Conservation (phyloP, 495 filamentous ascomycete genomes). For the Talaromyces liani region DNA sequence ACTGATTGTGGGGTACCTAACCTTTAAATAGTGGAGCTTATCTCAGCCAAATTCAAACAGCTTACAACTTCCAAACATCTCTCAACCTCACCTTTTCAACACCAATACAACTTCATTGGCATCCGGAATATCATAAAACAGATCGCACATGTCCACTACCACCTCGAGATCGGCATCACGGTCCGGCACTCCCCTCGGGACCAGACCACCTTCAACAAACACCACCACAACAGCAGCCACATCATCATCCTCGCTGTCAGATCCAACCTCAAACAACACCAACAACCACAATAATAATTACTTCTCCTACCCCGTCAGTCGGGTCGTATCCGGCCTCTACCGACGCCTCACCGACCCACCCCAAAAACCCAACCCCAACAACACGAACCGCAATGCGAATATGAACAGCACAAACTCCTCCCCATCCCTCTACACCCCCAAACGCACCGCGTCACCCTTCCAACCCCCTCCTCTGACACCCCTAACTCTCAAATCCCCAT, state of each 20-base stretch:
- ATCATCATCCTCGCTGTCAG: slow-evolving; percentile 7
- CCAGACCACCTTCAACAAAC: slow-evolving; percentile 22
- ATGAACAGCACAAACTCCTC: slow-evolving; percentile 20
- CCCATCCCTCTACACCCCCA: slow-evolving; percentile 38
- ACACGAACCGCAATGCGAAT: slow-evolving; percentile 5
- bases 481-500: slow-evolving; percentile 35
- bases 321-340: slow-evolving; percentile 46
- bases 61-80: neutral
- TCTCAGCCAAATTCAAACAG: neutral
- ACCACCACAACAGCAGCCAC: slow-evolving; percentile 21
- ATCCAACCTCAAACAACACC: slow-evolving; percentile 12
- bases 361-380: slow-evolving; percentile 10
- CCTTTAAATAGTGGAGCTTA: neutral
- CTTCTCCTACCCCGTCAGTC: slow-evolving; percentile 48
- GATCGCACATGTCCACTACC: slow-evolving; percentile 7
- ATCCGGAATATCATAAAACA: neutral
- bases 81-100: neutral
- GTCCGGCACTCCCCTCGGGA: slow-evolving; percentile 16
- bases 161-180: slow-evolving; percentile 17
- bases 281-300: slow-evolving; percentile 29
- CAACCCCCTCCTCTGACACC: slow-evolving; percentile 54
- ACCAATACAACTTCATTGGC: slow-evolving; percentile 2
- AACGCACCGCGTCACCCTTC: slow-evolving; percentile 50
- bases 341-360: slow-evolving; percentile 41
- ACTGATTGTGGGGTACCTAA: neutral